A percentile compares a stretch with the other conserved stretches of the same genome.
phyloP scores from a whole-genome alignment of 441 rosid genomes.

The Hura crepitans region DNA sequence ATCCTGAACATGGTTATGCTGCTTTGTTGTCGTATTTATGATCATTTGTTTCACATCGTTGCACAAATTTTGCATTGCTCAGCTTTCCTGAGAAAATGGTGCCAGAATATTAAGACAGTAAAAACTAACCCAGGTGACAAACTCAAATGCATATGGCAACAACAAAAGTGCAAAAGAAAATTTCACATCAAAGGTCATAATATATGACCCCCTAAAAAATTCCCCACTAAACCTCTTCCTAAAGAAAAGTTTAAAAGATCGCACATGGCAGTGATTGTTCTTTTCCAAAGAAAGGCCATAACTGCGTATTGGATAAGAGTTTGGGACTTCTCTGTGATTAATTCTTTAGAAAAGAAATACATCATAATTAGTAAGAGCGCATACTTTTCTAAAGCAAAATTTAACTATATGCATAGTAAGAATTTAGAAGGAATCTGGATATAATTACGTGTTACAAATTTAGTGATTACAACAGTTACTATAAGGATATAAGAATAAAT shows the following conservation, averaged over 20 bases:
- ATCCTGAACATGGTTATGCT: conserved; percentile 9
- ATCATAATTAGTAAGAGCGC: too few relatives aligned
- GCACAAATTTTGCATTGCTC: conserved; percentile 18
- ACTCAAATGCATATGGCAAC: not conserved
- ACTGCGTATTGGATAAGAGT: not conserved
- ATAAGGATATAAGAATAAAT: not conserved
- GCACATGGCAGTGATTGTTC: too few relatives aligned
- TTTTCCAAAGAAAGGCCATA: not conserved
- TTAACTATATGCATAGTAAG: too few relatives aligned
- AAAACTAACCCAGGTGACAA: not conserved
- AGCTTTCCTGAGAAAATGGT: conserved; percentile 25
- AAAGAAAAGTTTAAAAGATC: not conserved
- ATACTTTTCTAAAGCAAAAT: too few relatives aligned
- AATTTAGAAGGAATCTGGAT: not conserved
- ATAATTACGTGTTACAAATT: too few relatives aligned
- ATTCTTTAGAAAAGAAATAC: not conserved
- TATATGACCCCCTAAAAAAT: too few relatives aligned
- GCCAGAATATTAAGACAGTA: conserved; percentile 13
- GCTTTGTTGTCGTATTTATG: conserved; percentile 6
- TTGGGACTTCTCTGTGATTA: not conserved
- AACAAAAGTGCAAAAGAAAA: too few relatives aligned
- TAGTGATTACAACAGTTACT: not conserved
- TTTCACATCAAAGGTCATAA: too few relatives aligned
- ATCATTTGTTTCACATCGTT: not conserved
- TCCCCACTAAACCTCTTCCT: not conserved